Conservation (phyloP, 2,329 filamentous ascomycete species). For the Fusarium heterosporum region DNA sequence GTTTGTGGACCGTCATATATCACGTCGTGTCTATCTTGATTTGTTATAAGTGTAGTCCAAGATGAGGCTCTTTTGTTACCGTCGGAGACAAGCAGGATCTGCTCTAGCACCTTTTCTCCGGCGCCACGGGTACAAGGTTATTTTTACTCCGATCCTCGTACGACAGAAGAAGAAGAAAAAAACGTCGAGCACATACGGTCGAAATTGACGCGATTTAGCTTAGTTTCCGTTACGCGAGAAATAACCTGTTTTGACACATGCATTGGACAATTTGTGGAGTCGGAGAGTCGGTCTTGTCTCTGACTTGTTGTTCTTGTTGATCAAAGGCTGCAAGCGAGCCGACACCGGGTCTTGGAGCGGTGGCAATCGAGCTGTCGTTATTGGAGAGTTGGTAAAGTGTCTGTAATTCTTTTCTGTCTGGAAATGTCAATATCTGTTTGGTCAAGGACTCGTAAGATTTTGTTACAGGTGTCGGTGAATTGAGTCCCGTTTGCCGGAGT, state of each 20-base stretch:
- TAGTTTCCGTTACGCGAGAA: conserved; percentile 39
- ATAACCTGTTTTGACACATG: conserved; percentile 37
- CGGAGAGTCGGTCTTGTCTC: conserved; percentile 4
- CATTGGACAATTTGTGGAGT: conserved; percentile 27
- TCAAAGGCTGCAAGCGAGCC: conserved; percentile 13
- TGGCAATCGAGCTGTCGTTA: conserved; percentile 5
- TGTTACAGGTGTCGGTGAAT: neutral
- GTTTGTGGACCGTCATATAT: neutral
- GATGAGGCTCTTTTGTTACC: conserved; percentile 14
- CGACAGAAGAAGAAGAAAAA: neutral
- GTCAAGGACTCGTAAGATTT: conserved; percentile 12
- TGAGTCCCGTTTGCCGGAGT: conserved; percentile 6
- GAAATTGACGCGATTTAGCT: neutral
- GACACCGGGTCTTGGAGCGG: conserved; percentile 12
- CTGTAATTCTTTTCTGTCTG: conserved; percentile 8
- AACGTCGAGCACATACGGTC: neutral
- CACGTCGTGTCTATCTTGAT: neutral
- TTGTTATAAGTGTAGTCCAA: neutral
- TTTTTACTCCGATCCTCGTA: conserved; percentile 7
- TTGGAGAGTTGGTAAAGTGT: conserved; percentile 10
- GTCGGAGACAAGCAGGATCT: neutral
- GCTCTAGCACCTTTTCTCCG: conserved; percentile 8
- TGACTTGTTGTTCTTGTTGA: conserved; percentile 9
- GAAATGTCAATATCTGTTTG: neutral
- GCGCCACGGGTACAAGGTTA: conserved; percentile 27